Evolutionary conservation across 176 grass and related monocot genomes (phyloP).

Genomic region (Phoenix roebelenii): DNA sequence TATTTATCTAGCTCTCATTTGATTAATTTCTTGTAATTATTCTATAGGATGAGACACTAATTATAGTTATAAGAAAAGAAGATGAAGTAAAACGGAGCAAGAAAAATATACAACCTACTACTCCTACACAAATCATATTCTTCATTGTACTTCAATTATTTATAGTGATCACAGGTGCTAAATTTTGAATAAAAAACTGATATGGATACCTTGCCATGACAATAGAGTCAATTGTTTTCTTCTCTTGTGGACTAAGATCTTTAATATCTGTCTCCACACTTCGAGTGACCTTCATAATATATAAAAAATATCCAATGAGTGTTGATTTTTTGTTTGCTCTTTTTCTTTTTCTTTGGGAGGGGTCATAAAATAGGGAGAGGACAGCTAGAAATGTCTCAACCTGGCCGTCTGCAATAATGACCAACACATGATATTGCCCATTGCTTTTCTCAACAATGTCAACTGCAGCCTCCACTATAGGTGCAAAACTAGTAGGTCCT

Average conservation of each 20-base stretch:
- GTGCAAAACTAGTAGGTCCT: conserved; percentile 86
- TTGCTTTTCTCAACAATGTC: conserved; percentile 69
- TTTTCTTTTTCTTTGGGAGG: too few species aligned
- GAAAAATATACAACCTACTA: too few species aligned
- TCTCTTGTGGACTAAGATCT: conserved; percentile 81
- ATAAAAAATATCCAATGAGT: neutral
- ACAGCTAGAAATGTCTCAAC: conserved; percentile 7
- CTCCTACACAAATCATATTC: too few species aligned
- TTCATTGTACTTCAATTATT: too few species aligned
- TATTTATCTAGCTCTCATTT: too few species aligned
- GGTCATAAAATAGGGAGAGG: neutral
- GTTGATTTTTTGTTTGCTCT: neutral
- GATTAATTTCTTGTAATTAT: too few species aligned
- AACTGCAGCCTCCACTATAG: conserved; percentile 75
- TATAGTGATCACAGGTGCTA: too few species aligned
- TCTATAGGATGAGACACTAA: too few species aligned
- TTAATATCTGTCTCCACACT: conserved; percentile 41
- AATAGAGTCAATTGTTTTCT: conserved; percentile 69
- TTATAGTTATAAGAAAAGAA: too few species aligned
- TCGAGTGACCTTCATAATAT: conserved; percentile 50
- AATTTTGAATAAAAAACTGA: too few species aligned
- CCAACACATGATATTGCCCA: conserved; percentile 86
- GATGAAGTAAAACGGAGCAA: too few species aligned
- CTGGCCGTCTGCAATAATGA: conserved; percentile 91
- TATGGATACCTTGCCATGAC: conserved; percentile 75